A percentile compares a stretch with the other conserved stretches of the same genome.
phyloP scores from a whole-genome alignment of 179 eudicot species.

The Sideroxylon spinosum region DNA sequence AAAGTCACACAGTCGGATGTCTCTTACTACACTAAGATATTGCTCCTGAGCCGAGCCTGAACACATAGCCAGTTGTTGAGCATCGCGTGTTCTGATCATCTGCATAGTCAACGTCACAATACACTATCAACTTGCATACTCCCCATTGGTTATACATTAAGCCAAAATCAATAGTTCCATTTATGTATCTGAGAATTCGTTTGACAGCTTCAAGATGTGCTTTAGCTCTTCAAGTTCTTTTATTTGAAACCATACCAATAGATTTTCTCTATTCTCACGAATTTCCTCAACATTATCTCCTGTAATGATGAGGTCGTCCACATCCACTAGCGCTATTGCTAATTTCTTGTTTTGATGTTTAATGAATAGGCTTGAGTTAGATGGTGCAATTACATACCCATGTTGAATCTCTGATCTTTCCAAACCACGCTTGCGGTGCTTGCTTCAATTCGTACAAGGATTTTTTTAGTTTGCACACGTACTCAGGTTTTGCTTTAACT shows the following conservation, averaged over 20 bases:
- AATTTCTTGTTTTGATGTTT: neutral
- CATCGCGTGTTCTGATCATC: no score
- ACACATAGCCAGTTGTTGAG: neutral
- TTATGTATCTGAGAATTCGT: no score
- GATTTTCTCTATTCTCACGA: neutral
- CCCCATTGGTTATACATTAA: no score
- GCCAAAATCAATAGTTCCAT: no score
- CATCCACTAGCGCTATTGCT: slow-evolving; percentile 6
- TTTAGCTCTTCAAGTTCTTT: slow-evolving; percentile 19
- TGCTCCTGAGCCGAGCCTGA: no score
- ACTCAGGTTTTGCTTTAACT: neutral
- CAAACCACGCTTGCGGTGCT: slow-evolving; percentile 9
- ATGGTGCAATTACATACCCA: neutral
- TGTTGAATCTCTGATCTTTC: neutral
- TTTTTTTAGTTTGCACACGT: slow-evolving; percentile 14
- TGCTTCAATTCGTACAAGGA: slow-evolving; percentile 13
- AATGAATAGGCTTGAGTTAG: neutral
- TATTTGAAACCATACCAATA: slow-evolving; percentile 6
- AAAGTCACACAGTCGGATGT: neutral
- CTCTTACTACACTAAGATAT: neutral
- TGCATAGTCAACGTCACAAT: no score
- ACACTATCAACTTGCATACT: no score
- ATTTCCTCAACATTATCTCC: slow-evolving; percentile 9
- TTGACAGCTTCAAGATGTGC: neutral
- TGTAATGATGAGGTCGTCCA: slow-evolving; percentile 14